phyloP scores from a whole-genome alignment of 352 stramenopile genomes.

The Phytophthora meadii region DNA sequence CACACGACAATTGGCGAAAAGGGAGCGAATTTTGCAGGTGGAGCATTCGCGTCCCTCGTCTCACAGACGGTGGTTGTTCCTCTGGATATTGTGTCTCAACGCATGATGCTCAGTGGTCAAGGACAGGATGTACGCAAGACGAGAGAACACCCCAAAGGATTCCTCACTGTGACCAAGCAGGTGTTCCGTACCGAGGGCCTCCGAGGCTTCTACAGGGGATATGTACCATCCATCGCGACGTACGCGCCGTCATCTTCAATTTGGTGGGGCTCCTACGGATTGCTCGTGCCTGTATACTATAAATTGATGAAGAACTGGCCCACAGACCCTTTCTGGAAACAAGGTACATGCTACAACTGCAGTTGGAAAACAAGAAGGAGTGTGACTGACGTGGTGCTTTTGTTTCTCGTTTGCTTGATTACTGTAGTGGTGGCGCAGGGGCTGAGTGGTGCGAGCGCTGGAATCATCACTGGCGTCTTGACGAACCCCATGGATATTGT shows the following conservation, averaged over 20 bases:
- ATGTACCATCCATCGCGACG: slow-evolving; percentile 85
- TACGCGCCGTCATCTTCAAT: slow-evolving; percentile 88
- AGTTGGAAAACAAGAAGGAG: neutral
- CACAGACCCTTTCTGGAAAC: slow-evolving; percentile 82
- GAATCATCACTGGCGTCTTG: slow-evolving; percentile 79
- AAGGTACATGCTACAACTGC: slow-evolving; percentile 48
- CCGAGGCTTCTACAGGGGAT: slow-evolving; percentile 85
- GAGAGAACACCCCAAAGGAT: slow-evolving; percentile 59
- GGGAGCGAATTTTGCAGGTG: slow-evolving; percentile 78
- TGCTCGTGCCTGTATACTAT: slow-evolving; percentile 83
- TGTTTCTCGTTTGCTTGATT: neutral
- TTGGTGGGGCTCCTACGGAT: slow-evolving; percentile 89
- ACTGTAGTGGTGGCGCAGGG: slow-evolving; percentile 73
- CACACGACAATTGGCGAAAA: slow-evolving; percentile 71
- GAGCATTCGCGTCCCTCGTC: slow-evolving; percentile 78
- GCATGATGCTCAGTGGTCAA: slow-evolving; percentile 90
- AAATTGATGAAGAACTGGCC: slow-evolving; percentile 58
- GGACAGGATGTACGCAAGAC: slow-evolving; percentile 67
- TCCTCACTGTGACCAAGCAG: slow-evolving; percentile 66
- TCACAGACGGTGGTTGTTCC: slow-evolving; percentile 89
- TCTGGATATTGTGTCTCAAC: slow-evolving; percentile 90
- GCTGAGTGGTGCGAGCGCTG: slow-evolving; percentile 75
- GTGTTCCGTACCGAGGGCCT: slow-evolving; percentile 73
- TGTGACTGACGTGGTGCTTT: neutral
- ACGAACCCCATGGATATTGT: slow-evolving; percentile 93